Evolutionary conservation across 371 early-diverging fungal genomes (phyloP), one percentile per base, ranked within the genome.

Genomic region (Umbelopsis sp.): DNA sequence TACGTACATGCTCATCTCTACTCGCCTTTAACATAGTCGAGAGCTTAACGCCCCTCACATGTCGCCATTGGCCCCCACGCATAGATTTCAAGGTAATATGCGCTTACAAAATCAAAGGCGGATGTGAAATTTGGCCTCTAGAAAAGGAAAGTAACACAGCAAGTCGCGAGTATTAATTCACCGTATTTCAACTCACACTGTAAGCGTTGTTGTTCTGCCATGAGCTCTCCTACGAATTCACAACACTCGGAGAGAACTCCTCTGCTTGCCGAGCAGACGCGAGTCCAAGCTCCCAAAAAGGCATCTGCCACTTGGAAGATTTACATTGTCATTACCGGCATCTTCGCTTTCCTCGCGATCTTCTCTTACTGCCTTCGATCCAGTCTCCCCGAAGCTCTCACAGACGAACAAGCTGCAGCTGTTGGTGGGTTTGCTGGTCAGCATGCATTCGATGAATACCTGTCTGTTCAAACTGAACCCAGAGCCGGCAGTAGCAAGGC

Each of bases 401-500:
- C 86, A 20, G 83, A 84, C 25, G 68, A 69, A 0, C 78, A 84
- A 37, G 83, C 86, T 10, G 50, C 45, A 7, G 65, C 72, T 32
- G 66, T 75, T 16, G 32, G 66, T 52, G 80, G 72, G n/a, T 85
- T 85, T 69, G 72, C 86, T 9, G 83, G 86, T 11, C 66, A 82
- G 29, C 82, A 82, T 67, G 85, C 86, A 1, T 88, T 81, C 70
- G 74, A 86, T 25, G 75, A 68, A 22, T 86, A 88, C 57, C 69
- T 88, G 45, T 76, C 71, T 48, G 76, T 76, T n/a, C 83, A 86
- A 38, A 80, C 74, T 41, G 75, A 73, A 44, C 89, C 89, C 16
- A 87, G 87, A 50, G 77, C 89, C 2, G 75, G 78, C 38, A 88
- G 86, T 63, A 76, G 80, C 16, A 82, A 81, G n/a, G 86, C 81